These are phyloP conservation scores for Effrenium voratum DNA, from an alignment of 73 alveolate species.

Conservation along the genomic window DNA sequence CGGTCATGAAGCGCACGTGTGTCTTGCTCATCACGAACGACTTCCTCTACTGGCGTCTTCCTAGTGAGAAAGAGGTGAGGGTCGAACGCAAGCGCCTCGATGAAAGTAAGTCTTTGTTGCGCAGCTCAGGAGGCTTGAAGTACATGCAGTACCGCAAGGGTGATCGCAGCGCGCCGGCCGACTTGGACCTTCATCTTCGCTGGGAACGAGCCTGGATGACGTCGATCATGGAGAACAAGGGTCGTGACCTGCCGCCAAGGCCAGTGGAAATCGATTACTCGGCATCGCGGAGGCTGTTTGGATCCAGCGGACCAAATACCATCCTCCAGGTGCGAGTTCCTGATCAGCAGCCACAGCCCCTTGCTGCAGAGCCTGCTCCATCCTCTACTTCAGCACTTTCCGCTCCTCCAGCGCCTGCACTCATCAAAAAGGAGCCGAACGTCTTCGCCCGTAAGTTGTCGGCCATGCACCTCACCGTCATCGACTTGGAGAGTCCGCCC, in stretches of 20 bases:
- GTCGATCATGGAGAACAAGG: not conserved
- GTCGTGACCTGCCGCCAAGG: not conserved
- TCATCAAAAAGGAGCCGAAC: too few species aligned
- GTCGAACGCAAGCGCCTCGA: not conserved
- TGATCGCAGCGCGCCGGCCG: not conserved
- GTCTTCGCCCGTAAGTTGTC: too few species aligned
- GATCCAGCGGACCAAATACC: too few species aligned
- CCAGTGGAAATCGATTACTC: not conserved
- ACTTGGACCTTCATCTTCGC: not conserved
- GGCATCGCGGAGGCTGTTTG: too few species aligned
- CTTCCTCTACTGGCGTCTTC: not conserved
- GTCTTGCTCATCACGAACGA: not conserved
- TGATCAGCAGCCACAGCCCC: too few species aligned
- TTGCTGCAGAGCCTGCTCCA: too few species aligned
- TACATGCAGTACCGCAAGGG: conserved; percentile 2
- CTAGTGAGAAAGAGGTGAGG: not conserved
- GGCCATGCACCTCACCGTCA: too few species aligned
- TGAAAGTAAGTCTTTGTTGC: not conserved
- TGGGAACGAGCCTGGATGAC: conserved; percentile 69
- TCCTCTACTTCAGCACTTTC: too few species aligned
- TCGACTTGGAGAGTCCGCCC: too few species aligned
- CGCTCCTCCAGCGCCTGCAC: too few species aligned
- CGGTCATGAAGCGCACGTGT: conserved; percentile 15
- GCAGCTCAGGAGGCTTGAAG: not conserved
- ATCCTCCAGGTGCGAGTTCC: too few species aligned